Percentiles rank a stretch among this genome's conserved stretches.
Evolutionary conservation across 345 rosid genomes (phyloP).

Genomic region (Gynandropsis gynandra): DNA sequence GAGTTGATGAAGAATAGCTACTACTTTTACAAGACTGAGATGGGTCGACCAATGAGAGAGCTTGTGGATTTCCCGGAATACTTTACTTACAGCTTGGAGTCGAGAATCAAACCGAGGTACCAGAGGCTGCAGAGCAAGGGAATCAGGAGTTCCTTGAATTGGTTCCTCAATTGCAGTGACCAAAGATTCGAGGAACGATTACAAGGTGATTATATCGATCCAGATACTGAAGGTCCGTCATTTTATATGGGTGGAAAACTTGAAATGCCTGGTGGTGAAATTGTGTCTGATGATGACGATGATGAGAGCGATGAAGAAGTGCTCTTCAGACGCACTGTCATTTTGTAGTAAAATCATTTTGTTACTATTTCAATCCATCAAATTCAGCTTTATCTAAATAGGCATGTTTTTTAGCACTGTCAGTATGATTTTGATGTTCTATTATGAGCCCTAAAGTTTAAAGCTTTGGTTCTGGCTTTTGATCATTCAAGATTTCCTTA

Average conservation of each 20-base stretch:
- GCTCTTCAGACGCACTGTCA: slow-evolving; percentile 47
- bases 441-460: too few species aligned
- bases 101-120: slow-evolving; percentile 88
- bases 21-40: slow-evolving; percentile 72
- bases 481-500: too few species aligned
- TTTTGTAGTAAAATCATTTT: slow-evolving; percentile 28
- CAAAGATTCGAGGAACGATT: slow-evolving; percentile 83
- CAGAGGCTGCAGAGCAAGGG: slow-evolving; percentile 63
- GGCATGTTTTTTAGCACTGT: too few species aligned
- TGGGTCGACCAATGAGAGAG: slow-evolving; percentile 80
- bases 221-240: slow-evolving; percentile 54
- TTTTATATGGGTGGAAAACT: slow-evolving; percentile 79
- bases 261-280: slow-evolving; percentile 54
- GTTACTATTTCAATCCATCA: neutral
- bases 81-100: slow-evolving; percentile 90
- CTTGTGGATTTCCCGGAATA: slow-evolving; percentile 80
- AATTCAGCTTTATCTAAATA: neutral
- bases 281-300: slow-evolving; percentile 70
- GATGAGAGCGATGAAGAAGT: slow-evolving; percentile 60
- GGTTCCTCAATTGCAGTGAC: slow-evolving; percentile 93
- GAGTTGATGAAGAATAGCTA: slow-evolving; percentile 81
- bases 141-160: slow-evolving; percentile 63
- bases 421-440: too few species aligned
- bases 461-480: too few species aligned
- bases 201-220: slow-evolving; percentile 63